Percentiles rank a stretch among this genome's conserved stretches.
These are phyloP conservation scores for Gnomoniopsis sp. DNA, from an alignment of 2,329 filamentous ascomycete species.

Conservation along the genomic window DNA sequence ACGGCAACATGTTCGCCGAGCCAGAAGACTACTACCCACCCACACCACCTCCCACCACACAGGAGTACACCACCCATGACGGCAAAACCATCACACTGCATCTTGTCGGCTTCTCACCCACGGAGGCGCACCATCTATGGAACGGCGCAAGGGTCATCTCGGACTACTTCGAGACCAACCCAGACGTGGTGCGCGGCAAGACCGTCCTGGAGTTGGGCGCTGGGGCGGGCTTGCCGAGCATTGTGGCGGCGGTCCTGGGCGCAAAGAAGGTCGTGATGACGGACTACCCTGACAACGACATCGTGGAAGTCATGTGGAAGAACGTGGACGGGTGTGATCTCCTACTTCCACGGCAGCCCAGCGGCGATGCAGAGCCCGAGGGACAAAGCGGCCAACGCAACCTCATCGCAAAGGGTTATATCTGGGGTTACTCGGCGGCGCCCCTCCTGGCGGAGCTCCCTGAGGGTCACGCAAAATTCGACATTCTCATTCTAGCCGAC, in stretches of 20 bases:
- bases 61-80: slow-evolving; percentile 66
- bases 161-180: slow-evolving; percentile 70
- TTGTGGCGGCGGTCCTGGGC: slow-evolving; percentile 71
- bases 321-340: slow-evolving; percentile 64
- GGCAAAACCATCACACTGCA: slow-evolving; percentile 66
- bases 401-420: slow-evolving; percentile 66
- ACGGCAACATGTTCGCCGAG: slow-evolving; percentile 68
- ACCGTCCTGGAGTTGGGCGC: slow-evolving; percentile 88
- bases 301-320: slow-evolving; percentile 74
- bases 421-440: slow-evolving; percentile 71
- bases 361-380: slow-evolving; percentile 27
- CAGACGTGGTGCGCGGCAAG: slow-evolving; percentile 59
- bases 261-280: slow-evolving; percentile 74
- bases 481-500: slow-evolving; percentile 82
- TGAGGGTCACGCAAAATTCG: slow-evolving; percentile 51
- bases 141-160: slow-evolving; percentile 80
- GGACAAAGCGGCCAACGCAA: slow-evolving; percentile 26
- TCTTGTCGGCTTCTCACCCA: slow-evolving; percentile 81
- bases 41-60: slow-evolving; percentile 70
- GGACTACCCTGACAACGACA: slow-evolving; percentile 81
- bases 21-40: slow-evolving; percentile 78
- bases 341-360: slow-evolving; percentile 29
- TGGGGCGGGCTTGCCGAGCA: slow-evolving; percentile 77
- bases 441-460: slow-evolving; percentile 56
- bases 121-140: slow-evolving; percentile 91